Evolutionary conservation across 345 rosid species (phyloP).

Genomic region (Citrus maxima): DNA sequence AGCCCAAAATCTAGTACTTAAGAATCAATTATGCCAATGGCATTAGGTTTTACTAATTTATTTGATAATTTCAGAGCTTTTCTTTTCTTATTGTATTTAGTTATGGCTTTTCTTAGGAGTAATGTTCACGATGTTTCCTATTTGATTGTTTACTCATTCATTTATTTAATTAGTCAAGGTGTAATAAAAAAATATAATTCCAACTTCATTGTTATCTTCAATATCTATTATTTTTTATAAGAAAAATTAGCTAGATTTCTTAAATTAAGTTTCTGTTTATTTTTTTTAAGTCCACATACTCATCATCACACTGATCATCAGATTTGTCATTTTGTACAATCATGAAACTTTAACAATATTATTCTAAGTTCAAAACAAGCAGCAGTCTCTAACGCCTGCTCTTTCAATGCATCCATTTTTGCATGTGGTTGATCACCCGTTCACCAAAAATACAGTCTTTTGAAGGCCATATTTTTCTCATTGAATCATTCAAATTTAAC

Average conservation of each 20-base stretch:
- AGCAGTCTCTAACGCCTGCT: conserved; percentile 19
- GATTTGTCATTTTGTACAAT: background rate
- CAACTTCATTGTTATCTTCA: background rate
- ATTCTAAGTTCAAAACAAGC: background rate
- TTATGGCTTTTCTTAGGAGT: too few relatives aligned
- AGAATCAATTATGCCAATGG: too few relatives aligned
- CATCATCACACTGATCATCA: background rate
- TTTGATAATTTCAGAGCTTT: too few relatives aligned
- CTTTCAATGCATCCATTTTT: background rate
- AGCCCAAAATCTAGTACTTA: too few relatives aligned
- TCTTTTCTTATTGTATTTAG: too few relatives aligned
- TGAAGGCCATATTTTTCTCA: background rate
- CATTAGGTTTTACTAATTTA: too few relatives aligned
- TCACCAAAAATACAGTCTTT: conserved; percentile 2
- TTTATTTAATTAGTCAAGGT: too few relatives aligned
- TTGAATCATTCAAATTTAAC: conserved; percentile 5
- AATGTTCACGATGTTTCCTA: too few relatives aligned
- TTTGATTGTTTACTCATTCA: too few relatives aligned
- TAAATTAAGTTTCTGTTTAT: background rate
- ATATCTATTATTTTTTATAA: background rate
- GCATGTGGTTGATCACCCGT: conserved; percentile 23
- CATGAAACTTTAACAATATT: background rate
- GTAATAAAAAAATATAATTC: too few relatives aligned
- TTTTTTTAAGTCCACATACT: background rate
- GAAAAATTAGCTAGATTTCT: background rate